Conservation (phyloP, 805 yeast species). For the Saccharomycopsis vini region DNA sequence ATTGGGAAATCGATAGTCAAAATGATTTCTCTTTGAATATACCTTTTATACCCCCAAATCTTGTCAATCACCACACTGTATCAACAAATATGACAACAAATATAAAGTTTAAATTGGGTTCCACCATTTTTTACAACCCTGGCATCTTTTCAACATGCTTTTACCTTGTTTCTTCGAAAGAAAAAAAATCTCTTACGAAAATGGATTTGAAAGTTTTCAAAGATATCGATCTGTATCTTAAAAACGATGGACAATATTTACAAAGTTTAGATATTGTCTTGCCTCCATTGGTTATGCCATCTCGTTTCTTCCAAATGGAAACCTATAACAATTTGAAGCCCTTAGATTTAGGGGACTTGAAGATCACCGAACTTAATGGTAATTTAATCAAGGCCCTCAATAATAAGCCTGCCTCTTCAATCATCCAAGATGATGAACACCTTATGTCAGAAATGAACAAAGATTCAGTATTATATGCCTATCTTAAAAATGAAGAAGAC, state of each 20-base stretch:
- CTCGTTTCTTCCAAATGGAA: neutral
- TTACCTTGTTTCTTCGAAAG: slow-evolving; percentile 6
- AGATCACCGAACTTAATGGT: slow-evolving; percentile 12
- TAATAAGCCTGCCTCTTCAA: slow-evolving; percentile 15
- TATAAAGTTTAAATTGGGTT: slow-evolving; percentile 6
- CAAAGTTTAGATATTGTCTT: neutral
- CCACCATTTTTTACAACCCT: slow-evolving; percentile 10
- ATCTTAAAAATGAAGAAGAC: neutral
- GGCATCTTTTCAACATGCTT: slow-evolving; percentile 8
- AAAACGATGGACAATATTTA: slow-evolving; percentile 7
- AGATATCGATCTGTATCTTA: slow-evolving; percentile 3
- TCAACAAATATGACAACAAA: neutral
- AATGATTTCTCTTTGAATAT: slow-evolving; percentile 4
- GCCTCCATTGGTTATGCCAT: slow-evolving; percentile 5
- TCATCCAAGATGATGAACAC: slow-evolving; percentile 10
- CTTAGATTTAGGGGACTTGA: neutral
- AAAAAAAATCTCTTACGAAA: slow-evolving; percentile 2
- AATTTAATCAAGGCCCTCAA: slow-evolving; percentile 13
- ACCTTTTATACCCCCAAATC: slow-evolving; percentile 5
- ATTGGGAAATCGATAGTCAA: slow-evolving; percentile 2
- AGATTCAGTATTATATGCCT: slow-evolving; percentile 13
- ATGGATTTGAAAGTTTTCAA: slow-evolving; percentile 7
- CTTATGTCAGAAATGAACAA: slow-evolving; percentile 14
- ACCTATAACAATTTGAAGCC: neutral
- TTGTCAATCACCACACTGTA: slow-evolving; percentile 1